Base-by-base conservation (phyloP, 495 filamentous ascomycete species). In the Xylaria nigripes region DNA sequence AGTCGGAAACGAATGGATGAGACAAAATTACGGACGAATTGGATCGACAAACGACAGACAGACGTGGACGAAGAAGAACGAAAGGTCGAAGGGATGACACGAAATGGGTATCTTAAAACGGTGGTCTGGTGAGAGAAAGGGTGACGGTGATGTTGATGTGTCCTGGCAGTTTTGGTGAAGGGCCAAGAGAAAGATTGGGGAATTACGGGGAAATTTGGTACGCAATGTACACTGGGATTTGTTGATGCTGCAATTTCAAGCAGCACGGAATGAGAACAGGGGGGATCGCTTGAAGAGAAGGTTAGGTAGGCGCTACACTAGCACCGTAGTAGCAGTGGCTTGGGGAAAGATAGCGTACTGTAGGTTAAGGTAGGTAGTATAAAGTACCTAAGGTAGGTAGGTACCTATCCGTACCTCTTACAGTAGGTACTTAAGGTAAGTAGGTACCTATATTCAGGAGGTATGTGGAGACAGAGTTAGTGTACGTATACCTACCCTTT, bases 1-100 rank as follows among this genome's bases (percentile, higher is more conserved):
- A 45, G 56, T 52, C 56, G 50, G 51, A 13, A 41, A 45, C 53
- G 42, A 38, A 45, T 21, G 40, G 23, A 48, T 34, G 22, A 16
- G 56, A 42, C 41, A 38, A n/a, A 53, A 47, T 57, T 54, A 54
- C 42, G 54, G 36, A 54, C 52, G 50, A 55, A 64, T 61, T 58
- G 63, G n/a, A 64, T 55, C 53, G 53, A 38, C 53, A 48, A 27
- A 23, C 43, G 22, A 24, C 21, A 45, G 36, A 36, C 36, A 40
- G 12, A 40, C 36, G 36, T 40, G 36, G 36, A 40, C 36, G 36
- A 16, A 40, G 48, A 42, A 19, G 23, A 46, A 25, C 42, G 45
- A 40, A 27, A 30, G 29, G 46, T 45, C 38, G 40, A 45, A 44
- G 45, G 16, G 52, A 32, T 22, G 36, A 48, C 46, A 46, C 53